Evolutionary conservation across 2,329 filamentous ascomycete species (phyloP).

Genomic region (Fusarium avenaceum): DNA sequence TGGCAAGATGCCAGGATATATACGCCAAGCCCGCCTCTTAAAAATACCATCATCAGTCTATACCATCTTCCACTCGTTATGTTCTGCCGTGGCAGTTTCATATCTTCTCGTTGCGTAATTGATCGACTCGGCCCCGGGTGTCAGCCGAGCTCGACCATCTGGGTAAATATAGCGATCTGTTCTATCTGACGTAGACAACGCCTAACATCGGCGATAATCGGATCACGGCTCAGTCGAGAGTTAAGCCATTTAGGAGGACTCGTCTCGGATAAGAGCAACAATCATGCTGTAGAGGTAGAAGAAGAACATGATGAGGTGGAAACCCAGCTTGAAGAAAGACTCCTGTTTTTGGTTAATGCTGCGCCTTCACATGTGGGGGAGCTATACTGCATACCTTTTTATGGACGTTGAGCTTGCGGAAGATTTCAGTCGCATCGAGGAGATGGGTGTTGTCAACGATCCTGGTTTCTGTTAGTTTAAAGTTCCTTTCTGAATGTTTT

Average conservation of each 20-base stretch:
- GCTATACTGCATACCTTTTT: constrained; percentile 79
- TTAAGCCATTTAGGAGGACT: constrained; percentile 76
- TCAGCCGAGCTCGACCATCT: constrained; percentile 32
- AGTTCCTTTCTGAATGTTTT: background rate
- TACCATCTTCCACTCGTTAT: constrained; percentile 49
- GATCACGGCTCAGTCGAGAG: constrained; percentile 34
- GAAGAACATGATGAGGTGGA: constrained; percentile 99
- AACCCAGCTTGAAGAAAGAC: constrained; percentile 98
- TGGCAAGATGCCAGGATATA: constrained; percentile 51
- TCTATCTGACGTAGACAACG: constrained; percentile 21
- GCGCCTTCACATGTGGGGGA: background rate
- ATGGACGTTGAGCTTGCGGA: constrained; percentile 98
- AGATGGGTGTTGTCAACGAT: constrained; percentile 98
- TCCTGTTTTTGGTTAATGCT: constrained; percentile 70
- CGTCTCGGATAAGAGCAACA: constrained; percentile 95
- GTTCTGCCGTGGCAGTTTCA: constrained; percentile 44
- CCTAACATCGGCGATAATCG: constrained; percentile 25
- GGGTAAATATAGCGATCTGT: constrained; percentile 26
- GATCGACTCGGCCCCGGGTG: constrained; percentile 37
- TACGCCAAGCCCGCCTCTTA: constrained; percentile 51
- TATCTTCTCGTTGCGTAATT: constrained; percentile 42
- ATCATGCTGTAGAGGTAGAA: constrained; percentile 99
- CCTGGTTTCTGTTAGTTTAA: constrained; percentile 63
- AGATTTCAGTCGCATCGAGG: constrained; percentile 97
- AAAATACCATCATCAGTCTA: constrained; percentile 45